Conservation (phyloP, 1,284 basidiomycete species). For the Paramarasmius palmivorus region DNA sequence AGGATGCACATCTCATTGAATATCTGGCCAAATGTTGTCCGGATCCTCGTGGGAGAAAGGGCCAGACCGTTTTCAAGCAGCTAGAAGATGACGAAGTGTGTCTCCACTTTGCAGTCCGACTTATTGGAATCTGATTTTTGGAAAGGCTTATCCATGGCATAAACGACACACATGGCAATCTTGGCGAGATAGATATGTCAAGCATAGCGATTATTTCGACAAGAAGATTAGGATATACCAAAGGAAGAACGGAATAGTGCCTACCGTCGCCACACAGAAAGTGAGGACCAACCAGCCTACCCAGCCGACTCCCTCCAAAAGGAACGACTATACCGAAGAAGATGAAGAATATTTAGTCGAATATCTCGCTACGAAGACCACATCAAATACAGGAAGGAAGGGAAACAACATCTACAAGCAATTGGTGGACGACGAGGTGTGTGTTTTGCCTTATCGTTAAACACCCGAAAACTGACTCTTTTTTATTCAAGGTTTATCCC, state of each 20-base stretch:
- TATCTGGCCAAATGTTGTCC: conserved; percentile 4
- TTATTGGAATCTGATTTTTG: neutral
- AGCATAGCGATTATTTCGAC: conserved; percentile 8
- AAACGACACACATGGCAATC: conserved; percentile 11
- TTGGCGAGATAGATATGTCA: conserved; percentile 8
- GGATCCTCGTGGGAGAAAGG: conserved; percentile 2
- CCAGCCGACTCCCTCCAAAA: too few relatives aligned
- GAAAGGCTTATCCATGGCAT: conserved; percentile 8
- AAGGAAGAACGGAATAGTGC: neutral
- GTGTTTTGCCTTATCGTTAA: too few relatives aligned
- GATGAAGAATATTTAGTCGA: too few relatives aligned
- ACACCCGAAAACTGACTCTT: too few relatives aligned
- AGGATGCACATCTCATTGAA: conserved; percentile 7
- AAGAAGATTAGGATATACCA: conserved; percentile 4
- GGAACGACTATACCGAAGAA: too few relatives aligned
- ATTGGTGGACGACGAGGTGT: too few relatives aligned
- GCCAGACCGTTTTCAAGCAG: conserved; percentile 2
- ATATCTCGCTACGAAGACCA: too few relatives aligned
- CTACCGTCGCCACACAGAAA: neutral
- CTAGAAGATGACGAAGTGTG: conserved; percentile 5
- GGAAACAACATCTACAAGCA: neutral
- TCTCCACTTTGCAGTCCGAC: neutral
- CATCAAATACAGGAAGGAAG: neutral
- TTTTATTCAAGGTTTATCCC: too few relatives aligned
- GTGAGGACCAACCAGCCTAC: neutral